A percentile compares a stretch with the other conserved stretches of the same genome.
phyloP scores from a whole-genome alignment of 2,329 filamentous ascomycete genomes.

The Epicoccum nigrum region DNA sequence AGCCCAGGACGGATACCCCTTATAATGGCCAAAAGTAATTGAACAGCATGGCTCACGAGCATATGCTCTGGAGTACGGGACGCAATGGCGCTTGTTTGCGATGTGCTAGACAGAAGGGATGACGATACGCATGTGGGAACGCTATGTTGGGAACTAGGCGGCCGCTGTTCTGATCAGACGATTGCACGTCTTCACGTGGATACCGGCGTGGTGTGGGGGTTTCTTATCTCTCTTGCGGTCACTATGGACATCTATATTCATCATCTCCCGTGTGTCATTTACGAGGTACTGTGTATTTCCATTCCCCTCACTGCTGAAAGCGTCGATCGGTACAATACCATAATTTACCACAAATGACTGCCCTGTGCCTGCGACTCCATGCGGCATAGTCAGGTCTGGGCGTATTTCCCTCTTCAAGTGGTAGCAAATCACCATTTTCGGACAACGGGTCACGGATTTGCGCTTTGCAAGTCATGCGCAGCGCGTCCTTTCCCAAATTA shows the following conservation, averaged over 20 bases:
- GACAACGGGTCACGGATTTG: constrained; percentile 1
- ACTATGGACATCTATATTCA: constrained; percentile 33
- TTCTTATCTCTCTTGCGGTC: constrained; percentile 34
- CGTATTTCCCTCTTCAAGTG: constrained; percentile 13
- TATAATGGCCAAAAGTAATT: constrained; percentile 48
- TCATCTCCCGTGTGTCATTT: constrained; percentile 36
- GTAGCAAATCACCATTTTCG: constrained; percentile 12
- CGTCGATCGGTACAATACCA: constrained; percentile 33
- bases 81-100: constrained; percentile 32
- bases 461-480: constrained; percentile 15
- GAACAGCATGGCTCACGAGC: constrained; percentile 34
- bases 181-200: constrained; percentile 46
- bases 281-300: constrained; percentile 42
- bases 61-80: constrained; percentile 29
- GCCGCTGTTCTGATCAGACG: constrained; percentile 36
- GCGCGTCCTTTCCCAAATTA: constrained; percentile 4
- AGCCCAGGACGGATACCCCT: constrained; percentile 48
- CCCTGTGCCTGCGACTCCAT: constrained; percentile 1
- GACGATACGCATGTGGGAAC: constrained; percentile 38
- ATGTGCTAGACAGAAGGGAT: constrained; percentile 26
- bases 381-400: constrained; percentile 13
- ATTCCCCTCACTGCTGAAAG: constrained; percentile 32
- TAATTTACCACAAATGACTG: constrained; percentile 19
- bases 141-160: constrained; percentile 40
- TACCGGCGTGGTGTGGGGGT: constrained; percentile 43